Evolutionary conservation across 1,284 basidiomycete species (phyloP).

Genomic region (Sutorius eximius): DNA sequence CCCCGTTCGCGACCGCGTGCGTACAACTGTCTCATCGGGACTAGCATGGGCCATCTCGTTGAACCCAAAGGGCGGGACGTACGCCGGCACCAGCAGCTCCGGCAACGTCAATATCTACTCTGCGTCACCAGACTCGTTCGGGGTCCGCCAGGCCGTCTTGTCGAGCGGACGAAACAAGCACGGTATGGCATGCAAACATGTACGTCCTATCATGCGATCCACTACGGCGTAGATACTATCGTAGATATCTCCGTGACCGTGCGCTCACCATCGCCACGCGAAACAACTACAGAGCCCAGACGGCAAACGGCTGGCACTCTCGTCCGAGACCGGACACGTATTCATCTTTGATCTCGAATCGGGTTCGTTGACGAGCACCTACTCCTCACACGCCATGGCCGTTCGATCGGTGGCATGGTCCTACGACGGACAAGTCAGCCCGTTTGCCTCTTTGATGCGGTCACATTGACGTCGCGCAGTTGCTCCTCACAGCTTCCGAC

Average conservation of each 20-base stretch:
- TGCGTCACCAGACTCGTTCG: slow-evolving; percentile 59
- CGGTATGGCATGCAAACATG: slow-evolving; percentile 78
- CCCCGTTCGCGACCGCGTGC: background rate
- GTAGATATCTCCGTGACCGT: background rate
- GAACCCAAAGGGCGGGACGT: slow-evolving; percentile 68
- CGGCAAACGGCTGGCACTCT: slow-evolving; percentile 73
- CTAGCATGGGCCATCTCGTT: slow-evolving; percentile 81
- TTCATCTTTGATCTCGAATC: slow-evolving; percentile 78
- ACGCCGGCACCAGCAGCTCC: slow-evolving; percentile 76
- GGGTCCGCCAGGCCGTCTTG: slow-evolving; percentile 54
- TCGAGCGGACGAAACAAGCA: slow-evolving; percentile 76
- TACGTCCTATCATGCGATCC: slow-evolving; percentile 41
- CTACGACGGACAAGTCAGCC: slow-evolving; percentile 60
- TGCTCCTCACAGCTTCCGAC: slow-evolving; percentile 82
- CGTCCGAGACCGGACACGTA: slow-evolving; percentile 80
- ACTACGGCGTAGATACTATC: slow-evolving; percentile 4
- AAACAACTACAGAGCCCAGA: slow-evolving; percentile 69
- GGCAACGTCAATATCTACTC: slow-evolving; percentile 75
- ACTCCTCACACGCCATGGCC: slow-evolving; percentile 82
- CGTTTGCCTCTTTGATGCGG: background rate
- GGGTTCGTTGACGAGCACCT: slow-evolving; percentile 61
- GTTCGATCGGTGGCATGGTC: slow-evolving; percentile 85
- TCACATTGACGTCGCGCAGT: slow-evolving; percentile 43
- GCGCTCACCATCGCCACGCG: slow-evolving; percentile 12
- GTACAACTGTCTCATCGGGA: slow-evolving; percentile 1